Base-by-base conservation (phyloP, 176 grass and related monocot species). In the Raddia guianensis region DNA sequence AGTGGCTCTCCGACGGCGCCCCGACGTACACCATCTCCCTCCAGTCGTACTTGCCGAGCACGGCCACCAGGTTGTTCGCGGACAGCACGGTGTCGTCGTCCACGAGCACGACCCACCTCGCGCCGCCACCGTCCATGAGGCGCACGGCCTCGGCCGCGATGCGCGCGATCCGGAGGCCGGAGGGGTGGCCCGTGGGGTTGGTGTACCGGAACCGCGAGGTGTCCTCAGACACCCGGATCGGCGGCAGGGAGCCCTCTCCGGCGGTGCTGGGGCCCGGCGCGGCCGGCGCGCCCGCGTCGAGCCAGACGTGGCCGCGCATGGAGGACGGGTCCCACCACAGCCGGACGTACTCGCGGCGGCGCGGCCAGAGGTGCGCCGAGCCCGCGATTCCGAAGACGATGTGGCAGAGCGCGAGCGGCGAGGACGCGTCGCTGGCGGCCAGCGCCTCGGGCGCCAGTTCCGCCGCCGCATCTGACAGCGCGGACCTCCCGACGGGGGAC, bases 121-220 rank as follows among this genome's bases (percentile, higher is more conserved):
- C 90, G 0, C 76, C 79, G 2, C 35, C 85, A 42, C 65, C 88
- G 12, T 78, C 83, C 59, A 89, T 83, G 51, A 99, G 88, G 1
- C 89, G 90, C 68, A 99, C 91, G 70, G 84, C 91, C 84, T 99
- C 96, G 44, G 90, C 88, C 9, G 89, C 81, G 84, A 99, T 99
- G 62, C 92, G 88, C 9, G 96, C 86, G 84, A 99, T 95, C 81
- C 96, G 92, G 80, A 99, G 92, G 6, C 96, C 93, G 0, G 96
- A 99, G 7, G 96, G 96, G 86, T 99, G 96, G 59, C 96, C 93
- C 2, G 89, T 99, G 1, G 96, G 96, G 84, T 99, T 99, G 8
- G 96, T 99, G 79, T 95, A 99, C 34, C 96, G 80, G 84, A 95
- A 95, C 21, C 90, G 90, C 32, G 96, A 91, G 70, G 94, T 99